Base-by-base conservation (phyloP, 2,329 filamentous ascomycete genomes). In the Ophiostoma perfectum region DNA sequence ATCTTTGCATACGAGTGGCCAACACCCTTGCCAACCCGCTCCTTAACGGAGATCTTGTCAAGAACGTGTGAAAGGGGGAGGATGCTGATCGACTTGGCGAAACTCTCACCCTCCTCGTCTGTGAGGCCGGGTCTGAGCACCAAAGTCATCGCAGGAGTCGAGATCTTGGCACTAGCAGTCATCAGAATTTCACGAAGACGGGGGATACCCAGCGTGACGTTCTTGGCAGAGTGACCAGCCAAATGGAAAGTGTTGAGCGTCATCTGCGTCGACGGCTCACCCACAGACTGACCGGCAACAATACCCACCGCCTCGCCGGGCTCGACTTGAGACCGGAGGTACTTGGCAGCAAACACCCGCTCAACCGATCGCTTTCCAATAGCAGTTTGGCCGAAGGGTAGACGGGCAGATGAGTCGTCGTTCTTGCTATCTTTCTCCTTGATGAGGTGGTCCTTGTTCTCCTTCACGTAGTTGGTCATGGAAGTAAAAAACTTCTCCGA, bases 211-310 rank as follows among this genome's bases (percentile, higher is more conserved):
- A 97, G 86, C 0, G 95, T 99, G 76, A 99, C 96, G 85, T 99
- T 99, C 84, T 97, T 98, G 42, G 95, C 90, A 27, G 95, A 93
- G 82, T 98, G 94, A 76, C 95, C 95, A 78, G 95, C 95, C 86
- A 99, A 91, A 85, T 99, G 95, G 86, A 99, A 99, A 41, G 96
- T 99, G 80, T 99, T 99, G 68, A 99, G 82, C 7, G 96, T 99
- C 96, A 99, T 99, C 78, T 99, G 95, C 11, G 95, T 99, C 2
- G 93, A 97, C 8, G 96, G 95, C 77, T 99, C 96, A 76, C 95
- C 95, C 58, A 99, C 89, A 44, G 94, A 98, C 79, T 99, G 95
- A 9, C 93, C 93, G 66, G 96, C 96, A 70, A 99, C 92, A 71
- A 99, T 96, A 73, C 95, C 95, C 39, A 99, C 93, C 39, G 95